phyloP scores from a whole-genome alignment of 2,329 filamentous ascomycete species.

The Penicillium hesseltinei region DNA sequence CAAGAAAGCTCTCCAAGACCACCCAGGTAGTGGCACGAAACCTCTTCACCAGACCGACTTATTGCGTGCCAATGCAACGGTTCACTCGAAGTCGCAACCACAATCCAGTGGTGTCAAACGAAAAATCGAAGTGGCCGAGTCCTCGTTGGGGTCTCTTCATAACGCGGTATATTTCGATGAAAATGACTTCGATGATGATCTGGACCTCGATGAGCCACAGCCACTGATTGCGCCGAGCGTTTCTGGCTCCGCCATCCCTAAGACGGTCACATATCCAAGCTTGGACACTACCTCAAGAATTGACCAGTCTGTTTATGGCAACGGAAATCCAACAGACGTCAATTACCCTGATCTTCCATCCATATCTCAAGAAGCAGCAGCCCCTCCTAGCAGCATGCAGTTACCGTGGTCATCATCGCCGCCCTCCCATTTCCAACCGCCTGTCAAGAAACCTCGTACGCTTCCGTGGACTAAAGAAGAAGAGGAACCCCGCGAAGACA shows the following conservation, averaged over 20 bases:
- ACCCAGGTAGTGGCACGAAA: slow-evolving; percentile 33
- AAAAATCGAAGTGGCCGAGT: slow-evolving; percentile 39
- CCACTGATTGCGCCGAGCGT: slow-evolving; percentile 24
- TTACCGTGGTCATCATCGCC: slow-evolving; percentile 70
- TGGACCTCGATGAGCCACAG: slow-evolving; percentile 60
- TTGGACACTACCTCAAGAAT: slow-evolving; percentile 11
- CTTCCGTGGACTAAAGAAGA: slow-evolving; percentile 57
- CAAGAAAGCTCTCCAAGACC: slow-evolving; percentile 42
- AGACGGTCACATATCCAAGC: slow-evolving; percentile 21
- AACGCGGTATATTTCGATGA: slow-evolving; percentile 64
- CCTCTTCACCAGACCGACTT: slow-evolving; percentile 36
- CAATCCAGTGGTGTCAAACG: slow-evolving; percentile 37
- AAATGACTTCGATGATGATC: slow-evolving; percentile 84
- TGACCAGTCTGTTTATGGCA: slow-evolving; percentile 12
- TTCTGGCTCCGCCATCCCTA: not conserved
- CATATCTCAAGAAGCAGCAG: slow-evolving; percentile 27
- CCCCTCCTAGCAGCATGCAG: slow-evolving; percentile 54
- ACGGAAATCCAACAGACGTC: slow-evolving; percentile 23
- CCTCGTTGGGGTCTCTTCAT: slow-evolving; percentile 44
- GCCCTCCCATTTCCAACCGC: slow-evolving; percentile 42
- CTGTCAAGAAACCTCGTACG: slow-evolving; percentile 58
- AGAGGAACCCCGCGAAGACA: slow-evolving; percentile 31
- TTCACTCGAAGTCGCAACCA: slow-evolving; percentile 21
- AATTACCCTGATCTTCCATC: slow-evolving; percentile 40
- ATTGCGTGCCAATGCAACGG: slow-evolving; percentile 26